Conservation (phyloP, 495 filamentous ascomycete species). For the Neurospora sublineolata region DNA sequence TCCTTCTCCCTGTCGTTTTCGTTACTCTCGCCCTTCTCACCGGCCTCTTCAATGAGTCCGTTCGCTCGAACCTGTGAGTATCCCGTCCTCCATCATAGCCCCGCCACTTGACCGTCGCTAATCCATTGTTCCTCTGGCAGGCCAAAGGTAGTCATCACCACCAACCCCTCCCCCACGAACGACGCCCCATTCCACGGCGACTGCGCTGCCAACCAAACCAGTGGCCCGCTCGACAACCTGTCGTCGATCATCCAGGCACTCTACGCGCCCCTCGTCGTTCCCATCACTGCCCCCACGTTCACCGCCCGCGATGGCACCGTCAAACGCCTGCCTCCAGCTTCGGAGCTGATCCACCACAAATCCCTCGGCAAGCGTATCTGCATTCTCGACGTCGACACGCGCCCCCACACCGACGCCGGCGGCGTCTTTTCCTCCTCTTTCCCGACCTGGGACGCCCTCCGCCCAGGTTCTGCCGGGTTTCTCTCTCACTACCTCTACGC, state of each 20-base stretch:
- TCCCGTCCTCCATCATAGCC: background rate
- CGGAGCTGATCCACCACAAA: conserved; percentile 13
- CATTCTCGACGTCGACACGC: conserved; percentile 33
- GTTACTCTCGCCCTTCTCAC: conserved; percentile 6
- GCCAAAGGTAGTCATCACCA: conserved; percentile 11
- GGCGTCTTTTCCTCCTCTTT: conserved; percentile 17
- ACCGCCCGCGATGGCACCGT: conserved; percentile 13
- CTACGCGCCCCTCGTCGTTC: conserved; percentile 16
- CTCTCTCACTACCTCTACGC: conserved; percentile 35
- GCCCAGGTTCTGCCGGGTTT: conserved; percentile 21
- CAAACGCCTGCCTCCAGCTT: conserved; percentile 12
- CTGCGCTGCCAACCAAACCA: background rate
- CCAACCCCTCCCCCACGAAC: background rate
- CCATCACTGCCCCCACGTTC: conserved; percentile 15
- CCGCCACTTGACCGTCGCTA: background rate
- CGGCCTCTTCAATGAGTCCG: conserved; percentile 10
- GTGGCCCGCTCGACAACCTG: conserved; percentile 5
- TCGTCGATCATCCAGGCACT: conserved; percentile 14
- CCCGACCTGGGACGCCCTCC: conserved; percentile 13
- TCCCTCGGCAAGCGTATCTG: conserved; percentile 24
- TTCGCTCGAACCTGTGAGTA: conserved; percentile 15
- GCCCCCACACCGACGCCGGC: conserved; percentile 17
- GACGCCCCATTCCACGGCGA: background rate
- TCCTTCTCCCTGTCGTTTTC: conserved; percentile 9
- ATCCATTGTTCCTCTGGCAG: background rate